Conservation (phyloP, 2,329 filamentous ascomycete genomes). For the Aspergillus spinulosporus region DNA sequence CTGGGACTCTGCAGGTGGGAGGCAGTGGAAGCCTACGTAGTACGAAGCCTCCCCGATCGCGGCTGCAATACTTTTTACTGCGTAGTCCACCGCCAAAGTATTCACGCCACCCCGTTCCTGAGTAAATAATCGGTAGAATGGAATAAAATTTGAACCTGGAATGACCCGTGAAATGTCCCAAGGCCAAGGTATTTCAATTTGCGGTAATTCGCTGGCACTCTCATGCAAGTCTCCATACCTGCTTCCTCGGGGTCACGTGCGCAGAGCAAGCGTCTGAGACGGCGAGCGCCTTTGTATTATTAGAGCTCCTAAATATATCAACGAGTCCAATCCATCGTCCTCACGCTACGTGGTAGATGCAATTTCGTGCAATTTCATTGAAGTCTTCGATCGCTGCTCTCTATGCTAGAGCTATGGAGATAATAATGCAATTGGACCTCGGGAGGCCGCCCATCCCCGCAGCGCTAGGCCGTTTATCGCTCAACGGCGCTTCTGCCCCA, state of each 20-base stretch:
- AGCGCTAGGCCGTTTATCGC: conserved; percentile 2
- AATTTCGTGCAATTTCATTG: conserved; percentile 2
- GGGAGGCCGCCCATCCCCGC: neutral
- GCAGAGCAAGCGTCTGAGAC: neutral
- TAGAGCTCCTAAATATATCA: neutral
- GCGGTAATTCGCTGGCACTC: neutral
- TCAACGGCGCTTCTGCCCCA: neutral
- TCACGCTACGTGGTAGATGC: neutral
- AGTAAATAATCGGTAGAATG: neutral
- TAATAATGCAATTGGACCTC: conserved; percentile 2
- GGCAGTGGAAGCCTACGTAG: neutral
- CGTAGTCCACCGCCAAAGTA: conserved; percentile 4
- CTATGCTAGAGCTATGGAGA: neutral
- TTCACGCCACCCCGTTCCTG: conserved; percentile 7
- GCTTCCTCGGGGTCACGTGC: neutral
- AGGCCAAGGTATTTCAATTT: neutral
- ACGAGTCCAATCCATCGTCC: neutral
- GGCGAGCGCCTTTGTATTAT: neutral
- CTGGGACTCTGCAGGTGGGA: neutral
- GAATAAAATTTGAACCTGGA: neutral
- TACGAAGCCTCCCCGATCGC: conserved; percentile 21
- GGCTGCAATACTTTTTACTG: conserved; percentile 3
- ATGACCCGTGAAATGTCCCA: neutral
- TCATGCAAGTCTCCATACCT: neutral
- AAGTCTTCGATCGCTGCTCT: neutral